Conservation (phyloP, 2,329 filamentous ascomycete species). For the Tolypocladium tundrense region DNA sequence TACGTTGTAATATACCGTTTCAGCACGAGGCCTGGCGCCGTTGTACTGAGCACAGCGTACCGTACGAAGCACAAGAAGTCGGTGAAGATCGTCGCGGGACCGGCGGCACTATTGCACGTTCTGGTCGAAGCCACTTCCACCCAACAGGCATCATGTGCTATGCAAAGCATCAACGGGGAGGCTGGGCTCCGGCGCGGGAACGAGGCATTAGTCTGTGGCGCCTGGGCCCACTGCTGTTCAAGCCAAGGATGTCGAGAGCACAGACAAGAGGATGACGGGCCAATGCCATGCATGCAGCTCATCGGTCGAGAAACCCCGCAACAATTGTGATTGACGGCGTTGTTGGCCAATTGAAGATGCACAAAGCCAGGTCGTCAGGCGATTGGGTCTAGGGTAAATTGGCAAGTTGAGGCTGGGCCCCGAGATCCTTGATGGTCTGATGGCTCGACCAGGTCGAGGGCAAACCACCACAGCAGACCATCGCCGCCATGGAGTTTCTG, state of each 20-base stretch:
- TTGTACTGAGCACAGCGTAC: not conserved
- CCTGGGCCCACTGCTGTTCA: not conserved
- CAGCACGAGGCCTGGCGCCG: not conserved
- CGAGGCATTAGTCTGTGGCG: conserved; percentile 3
- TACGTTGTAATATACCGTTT: not conserved
- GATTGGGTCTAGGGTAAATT: conserved; percentile 18
- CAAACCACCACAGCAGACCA: not conserved
- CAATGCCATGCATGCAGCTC: not conserved
- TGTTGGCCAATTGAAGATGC: conserved; percentile 14
- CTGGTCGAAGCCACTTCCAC: not conserved
- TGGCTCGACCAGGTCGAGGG: not conserved
- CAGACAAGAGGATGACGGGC: not conserved
- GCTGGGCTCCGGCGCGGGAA: conserved; percentile 6
- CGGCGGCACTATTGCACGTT: too few relatives aligned
- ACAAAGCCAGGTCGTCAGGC: conserved; percentile 6
- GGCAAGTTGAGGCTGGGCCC: not conserved
- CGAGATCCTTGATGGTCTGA: not conserved
- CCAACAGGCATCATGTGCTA: not conserved
- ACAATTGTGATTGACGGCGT: conserved; percentile 16
- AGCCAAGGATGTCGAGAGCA: not conserved
- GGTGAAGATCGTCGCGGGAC: not conserved
- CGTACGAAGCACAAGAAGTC: not conserved
- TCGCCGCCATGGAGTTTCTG: not conserved
- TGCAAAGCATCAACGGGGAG: conserved; percentile 9
- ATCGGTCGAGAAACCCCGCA: conserved; percentile 9